Conservation (phyloP, 441 rosid genomes). For the Manihot esculenta region DNA sequence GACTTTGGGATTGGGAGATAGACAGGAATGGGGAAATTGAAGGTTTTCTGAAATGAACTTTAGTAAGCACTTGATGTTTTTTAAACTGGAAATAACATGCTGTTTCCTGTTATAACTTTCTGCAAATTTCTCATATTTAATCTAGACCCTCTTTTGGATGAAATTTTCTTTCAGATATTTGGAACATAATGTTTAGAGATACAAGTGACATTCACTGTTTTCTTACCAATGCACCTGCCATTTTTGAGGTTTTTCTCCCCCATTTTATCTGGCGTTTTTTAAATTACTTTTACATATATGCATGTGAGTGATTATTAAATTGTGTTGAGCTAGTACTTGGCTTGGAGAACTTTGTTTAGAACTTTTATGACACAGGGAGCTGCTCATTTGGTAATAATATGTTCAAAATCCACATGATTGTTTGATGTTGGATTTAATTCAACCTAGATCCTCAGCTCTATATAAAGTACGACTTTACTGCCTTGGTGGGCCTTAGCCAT, state of each 20-base stretch:
- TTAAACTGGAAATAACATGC: neutral
- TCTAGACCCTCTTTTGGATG: neutral
- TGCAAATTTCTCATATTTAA: neutral
- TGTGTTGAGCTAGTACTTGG: neutral
- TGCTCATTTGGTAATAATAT: neutral
- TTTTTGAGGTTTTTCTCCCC: neutral
- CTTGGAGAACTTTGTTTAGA: conserved; percentile 3
- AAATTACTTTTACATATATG: neutral
- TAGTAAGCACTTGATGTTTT: neutral
- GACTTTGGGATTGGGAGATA: neutral
- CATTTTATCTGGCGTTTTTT: neutral
- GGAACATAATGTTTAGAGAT: conserved; percentile 9
- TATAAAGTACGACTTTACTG: neutral
- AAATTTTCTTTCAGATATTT: conserved; percentile 14
- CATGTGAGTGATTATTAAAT: neutral
- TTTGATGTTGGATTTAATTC: neutral
- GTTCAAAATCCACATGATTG: neutral
- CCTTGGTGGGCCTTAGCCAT: neutral
- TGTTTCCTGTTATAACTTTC: neutral
- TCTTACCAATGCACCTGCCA: conserved; percentile 3
- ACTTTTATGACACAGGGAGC: no score
- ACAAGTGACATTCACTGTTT: conserved; percentile 4
- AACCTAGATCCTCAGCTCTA: neutral
- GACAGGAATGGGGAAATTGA: neutral
- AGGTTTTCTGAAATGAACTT: conserved; percentile 4